These are phyloP conservation scores for Hericium erinaceus DNA, from an alignment of 768 basidiomycete genomes.

Conservation along the genomic window DNA sequence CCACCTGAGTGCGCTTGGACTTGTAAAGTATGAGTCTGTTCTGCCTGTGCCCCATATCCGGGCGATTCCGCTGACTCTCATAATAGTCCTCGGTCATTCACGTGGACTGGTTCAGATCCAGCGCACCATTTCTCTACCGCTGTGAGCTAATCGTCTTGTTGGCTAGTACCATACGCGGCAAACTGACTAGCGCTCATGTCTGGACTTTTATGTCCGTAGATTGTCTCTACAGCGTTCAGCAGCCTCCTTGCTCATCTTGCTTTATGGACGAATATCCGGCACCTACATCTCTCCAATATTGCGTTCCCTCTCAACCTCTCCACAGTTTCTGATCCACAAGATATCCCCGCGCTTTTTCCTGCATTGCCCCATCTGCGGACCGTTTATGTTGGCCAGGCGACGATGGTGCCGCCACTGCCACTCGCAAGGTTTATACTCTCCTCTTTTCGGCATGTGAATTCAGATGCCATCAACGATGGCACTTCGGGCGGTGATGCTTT, in stretches of 20 bases:
- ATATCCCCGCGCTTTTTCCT: constrained; percentile 23
- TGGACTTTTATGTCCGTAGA: constrained; percentile 21
- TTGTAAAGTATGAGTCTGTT: constrained; percentile 26
- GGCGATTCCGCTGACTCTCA: not conserved
- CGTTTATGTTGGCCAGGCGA: constrained; percentile 43
- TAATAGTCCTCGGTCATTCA: constrained; percentile 36
- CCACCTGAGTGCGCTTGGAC: constrained; percentile 21
- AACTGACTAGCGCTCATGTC: not conserved
- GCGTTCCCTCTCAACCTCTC: not conserved
- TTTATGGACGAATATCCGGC: constrained; percentile 34
- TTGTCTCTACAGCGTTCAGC: constrained; percentile 31
- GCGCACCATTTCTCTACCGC: constrained; percentile 55
- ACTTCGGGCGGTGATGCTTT: constrained; percentile 15
- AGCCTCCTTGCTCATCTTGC: constrained; percentile 32
- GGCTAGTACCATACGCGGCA: too few relatives aligned
- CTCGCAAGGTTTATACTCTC: constrained; percentile 29
- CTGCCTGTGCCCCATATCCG: not conserved
- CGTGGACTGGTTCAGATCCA: constrained; percentile 54
- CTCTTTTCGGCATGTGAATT: not conserved
- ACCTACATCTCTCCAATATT: constrained; percentile 37
- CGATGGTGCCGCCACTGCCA: constrained; percentile 31
- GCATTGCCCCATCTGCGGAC: constrained; percentile 29
- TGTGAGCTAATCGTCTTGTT: constrained; percentile 26
- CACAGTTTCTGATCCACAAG: not conserved
- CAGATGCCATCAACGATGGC: not conserved